A percentile compares a stretch with the other conserved stretches of the same genome.
These are phyloP conservation scores for Nothophytophthora sp. DNA, from an alignment of 352 stramenopile genomes.

Conservation along the genomic window DNA sequence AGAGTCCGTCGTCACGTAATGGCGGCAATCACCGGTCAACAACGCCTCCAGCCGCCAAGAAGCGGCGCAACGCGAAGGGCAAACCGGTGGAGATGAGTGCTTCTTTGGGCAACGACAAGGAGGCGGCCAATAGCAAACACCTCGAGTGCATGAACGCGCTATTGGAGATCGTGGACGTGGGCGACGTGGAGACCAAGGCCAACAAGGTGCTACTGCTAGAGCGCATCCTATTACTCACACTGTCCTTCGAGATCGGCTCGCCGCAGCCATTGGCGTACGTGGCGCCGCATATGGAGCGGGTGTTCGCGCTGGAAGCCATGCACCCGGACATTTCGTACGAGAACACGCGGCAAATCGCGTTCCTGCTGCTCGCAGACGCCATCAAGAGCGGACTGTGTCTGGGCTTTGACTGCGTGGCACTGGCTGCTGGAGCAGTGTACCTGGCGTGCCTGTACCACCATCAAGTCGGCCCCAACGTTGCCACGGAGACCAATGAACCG, in stretches of 20 bases:
- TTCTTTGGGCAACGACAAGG: slow-evolving; percentile 53
- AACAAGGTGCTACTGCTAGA: slow-evolving; percentile 71
- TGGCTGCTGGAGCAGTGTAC: slow-evolving; percentile 72
- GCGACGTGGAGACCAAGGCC: slow-evolving; percentile 63
- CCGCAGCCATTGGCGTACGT: slow-evolving; percentile 74
- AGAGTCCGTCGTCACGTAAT: slow-evolving; percentile 1
- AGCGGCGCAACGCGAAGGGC: slow-evolving; percentile 34
- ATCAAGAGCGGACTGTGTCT: slow-evolving; percentile 56
- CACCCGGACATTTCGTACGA: slow-evolving; percentile 51
- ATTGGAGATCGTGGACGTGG: slow-evolving; percentile 60
- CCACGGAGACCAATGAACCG: slow-evolving; percentile 60
- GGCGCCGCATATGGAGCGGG: slow-evolving; percentile 42
- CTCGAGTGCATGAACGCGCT: slow-evolving; percentile 66
- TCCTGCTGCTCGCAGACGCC: slow-evolving; percentile 61
- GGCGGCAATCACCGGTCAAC: slow-evolving; percentile 7
- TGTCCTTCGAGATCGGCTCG: slow-evolving; percentile 72
- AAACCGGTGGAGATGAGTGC: slow-evolving; percentile 51
- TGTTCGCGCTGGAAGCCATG: slow-evolving; percentile 64
- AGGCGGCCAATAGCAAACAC: slow-evolving; percentile 59
- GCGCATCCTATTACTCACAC: slow-evolving; percentile 69
- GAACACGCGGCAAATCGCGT: slow-evolving; percentile 45
- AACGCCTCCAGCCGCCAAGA: slow-evolving; percentile 14
- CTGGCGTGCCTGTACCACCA: slow-evolving; percentile 65
- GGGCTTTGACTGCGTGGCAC: slow-evolving; percentile 46
- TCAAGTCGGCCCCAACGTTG: slow-evolving; percentile 53